Evolutionary conservation across 78 protist genomes (phyloP), one percentile per base, ranked within the genome.

Genomic region (Blattamonas nauphoetae): DNA sequence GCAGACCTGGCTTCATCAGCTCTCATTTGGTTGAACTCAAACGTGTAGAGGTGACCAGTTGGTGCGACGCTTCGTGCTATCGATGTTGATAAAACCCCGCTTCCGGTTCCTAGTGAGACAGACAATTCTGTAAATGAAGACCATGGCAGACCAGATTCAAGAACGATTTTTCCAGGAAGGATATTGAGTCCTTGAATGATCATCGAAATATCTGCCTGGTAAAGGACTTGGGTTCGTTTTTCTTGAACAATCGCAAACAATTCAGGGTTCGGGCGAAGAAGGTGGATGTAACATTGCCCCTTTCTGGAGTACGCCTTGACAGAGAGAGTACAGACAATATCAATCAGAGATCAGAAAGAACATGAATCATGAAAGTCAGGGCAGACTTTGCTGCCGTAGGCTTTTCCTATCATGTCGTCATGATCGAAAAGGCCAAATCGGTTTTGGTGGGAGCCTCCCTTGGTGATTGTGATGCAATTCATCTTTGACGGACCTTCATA

Each of bases 101-200:
- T 38, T 77, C 89, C 89, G n/a, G 89, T 87, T 79, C 89, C 89
- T 2, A 55, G 71, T 55, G 71, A 55, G 11, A 55, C 11, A 11
- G 71, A 29, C 11, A 55, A 55, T 55, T 55, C 21, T 11, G 38
- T 55, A 21, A 29, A 29, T 55, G 21, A 55, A 55, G 21, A 29
- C 21, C 21, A 55, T 11, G 21, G 71, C 71, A 55, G 21, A 55
- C 71, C 71, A 29, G 71, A 55, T 45, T 87, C 89, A 42, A 81
- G 3, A 6, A 81, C 89, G 29, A 32, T 38, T 34, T 3, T 2
- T 2, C 89, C 89, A 3, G 80, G 41, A 2, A 1, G 2, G 36
- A 87, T 42, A 33, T 87, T 6, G 3, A 87, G 41, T 33, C 42
- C 1, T 34, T 4, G 5, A 45, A 45, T 64, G 2, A 87, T 78